phyloP scores from a whole-genome alignment of 495 filamentous ascomycete species.

The Talaromyces nanjingensis region DNA sequence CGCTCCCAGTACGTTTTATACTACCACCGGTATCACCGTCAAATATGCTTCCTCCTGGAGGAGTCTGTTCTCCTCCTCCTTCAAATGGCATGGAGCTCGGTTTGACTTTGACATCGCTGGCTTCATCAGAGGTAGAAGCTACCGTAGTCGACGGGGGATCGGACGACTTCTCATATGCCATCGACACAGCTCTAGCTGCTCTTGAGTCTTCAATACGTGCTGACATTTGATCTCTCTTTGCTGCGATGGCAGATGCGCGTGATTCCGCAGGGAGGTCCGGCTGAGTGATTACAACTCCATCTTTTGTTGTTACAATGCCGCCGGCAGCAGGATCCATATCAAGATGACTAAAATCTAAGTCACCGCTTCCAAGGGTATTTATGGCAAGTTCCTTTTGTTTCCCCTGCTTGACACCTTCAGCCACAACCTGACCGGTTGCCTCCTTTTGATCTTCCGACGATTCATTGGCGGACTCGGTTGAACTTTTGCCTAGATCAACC shows the following conservation, averaged over 20 bases:
- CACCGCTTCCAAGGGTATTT: slow-evolving; percentile 82
- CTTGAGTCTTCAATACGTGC: slow-evolving; percentile 50
- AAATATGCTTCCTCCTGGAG: slow-evolving; percentile 58
- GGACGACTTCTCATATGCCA: slow-evolving; percentile 50
- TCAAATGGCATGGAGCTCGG: slow-evolving; percentile 26
- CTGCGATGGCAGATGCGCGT: slow-evolving; percentile 31
- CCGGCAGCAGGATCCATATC: slow-evolving; percentile 37
- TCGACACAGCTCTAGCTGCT: slow-evolving; percentile 52
- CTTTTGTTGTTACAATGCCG: slow-evolving; percentile 30
- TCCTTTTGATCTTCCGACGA: slow-evolving; percentile 16
- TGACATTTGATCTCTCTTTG: slow-evolving; percentile 43
- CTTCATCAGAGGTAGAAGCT: slow-evolving; percentile 25
- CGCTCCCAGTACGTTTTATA: slow-evolving; percentile 68
- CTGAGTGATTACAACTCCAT: slow-evolving; percentile 35
- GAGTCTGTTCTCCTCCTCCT: slow-evolving; percentile 48
- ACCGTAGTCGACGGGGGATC: slow-evolving; percentile 20
- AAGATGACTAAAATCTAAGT: slow-evolving; percentile 79
- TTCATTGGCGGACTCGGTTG: slow-evolving; percentile 5
- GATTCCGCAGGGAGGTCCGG: slow-evolving; percentile 26
- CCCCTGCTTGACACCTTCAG: slow-evolving; percentile 22
- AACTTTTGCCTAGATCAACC: slow-evolving; percentile 21
- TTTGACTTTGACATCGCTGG: slow-evolving; percentile 25
- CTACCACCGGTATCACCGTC: slow-evolving; percentile 54
- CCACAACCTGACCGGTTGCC: slow-evolving; percentile 14
- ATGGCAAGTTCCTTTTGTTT: slow-evolving; percentile 67